phyloP scores from a whole-genome alignment of 1,284 basidiomycete genomes.

The Amylostereum areolatum region DNA sequence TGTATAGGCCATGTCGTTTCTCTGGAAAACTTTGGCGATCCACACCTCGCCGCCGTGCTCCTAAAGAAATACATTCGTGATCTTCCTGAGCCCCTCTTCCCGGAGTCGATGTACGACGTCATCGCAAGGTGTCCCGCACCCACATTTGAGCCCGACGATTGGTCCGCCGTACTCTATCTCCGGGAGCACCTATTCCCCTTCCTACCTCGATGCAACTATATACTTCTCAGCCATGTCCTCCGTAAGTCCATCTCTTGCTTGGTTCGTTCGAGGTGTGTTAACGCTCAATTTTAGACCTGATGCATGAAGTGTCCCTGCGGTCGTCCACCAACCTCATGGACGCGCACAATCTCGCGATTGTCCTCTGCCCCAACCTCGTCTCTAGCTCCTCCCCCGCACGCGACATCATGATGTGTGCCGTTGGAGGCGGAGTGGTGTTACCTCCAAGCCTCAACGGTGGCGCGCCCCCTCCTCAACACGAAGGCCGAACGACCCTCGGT shows the following conservation, averaged over 20 bases:
- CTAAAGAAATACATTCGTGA: slow-evolving; percentile 82
- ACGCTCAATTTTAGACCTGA: slow-evolving; percentile 47
- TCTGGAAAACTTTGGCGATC: slow-evolving; percentile 66
- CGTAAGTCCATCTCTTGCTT: slow-evolving; percentile 42
- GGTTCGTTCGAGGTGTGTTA: neutral
- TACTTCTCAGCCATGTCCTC: slow-evolving; percentile 65
- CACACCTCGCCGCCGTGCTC: slow-evolving; percentile 76
- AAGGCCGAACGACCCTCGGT: slow-evolving; percentile 61
- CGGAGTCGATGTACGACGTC: slow-evolving; percentile 56
- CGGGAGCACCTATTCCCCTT: slow-evolving; percentile 61
- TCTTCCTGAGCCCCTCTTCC: slow-evolving; percentile 70
- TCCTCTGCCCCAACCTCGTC: slow-evolving; percentile 75
- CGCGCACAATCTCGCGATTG: slow-evolving; percentile 74
- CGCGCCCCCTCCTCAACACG: slow-evolving; percentile 20
- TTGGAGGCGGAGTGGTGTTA: slow-evolving; percentile 37
- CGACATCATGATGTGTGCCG: slow-evolving; percentile 66
- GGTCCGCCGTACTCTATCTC: slow-evolving; percentile 55
- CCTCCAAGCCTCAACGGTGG: slow-evolving; percentile 18
- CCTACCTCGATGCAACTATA: slow-evolving; percentile 65
- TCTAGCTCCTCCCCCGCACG: slow-evolving; percentile 58
- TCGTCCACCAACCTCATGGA: slow-evolving; percentile 72
- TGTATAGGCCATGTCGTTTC: slow-evolving; percentile 67
- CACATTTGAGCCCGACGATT: slow-evolving; percentile 46
- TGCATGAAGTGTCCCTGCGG: slow-evolving; percentile 71
- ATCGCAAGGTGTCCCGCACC: slow-evolving; percentile 65